These are phyloP conservation scores for Fraxinus pennsylvanica DNA, from an alignment of 257 asterid species.

Conservation along the genomic window DNA sequence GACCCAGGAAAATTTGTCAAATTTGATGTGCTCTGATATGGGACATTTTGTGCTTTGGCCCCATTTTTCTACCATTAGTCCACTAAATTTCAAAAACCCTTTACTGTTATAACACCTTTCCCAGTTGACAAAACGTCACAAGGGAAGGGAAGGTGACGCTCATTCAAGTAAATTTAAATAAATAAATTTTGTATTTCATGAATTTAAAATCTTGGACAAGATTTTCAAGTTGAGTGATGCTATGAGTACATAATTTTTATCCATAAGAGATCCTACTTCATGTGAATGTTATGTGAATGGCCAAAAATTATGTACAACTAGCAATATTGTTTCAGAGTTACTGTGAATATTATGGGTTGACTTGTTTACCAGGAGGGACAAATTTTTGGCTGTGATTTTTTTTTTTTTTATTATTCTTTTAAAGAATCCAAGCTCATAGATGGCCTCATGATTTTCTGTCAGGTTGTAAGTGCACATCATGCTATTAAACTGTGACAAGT, in stretches of 20 bases:
- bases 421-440: conserved; percentile 22
- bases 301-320: too few species aligned
- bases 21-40: conserved; percentile 17
- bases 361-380: background rate
- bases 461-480: conserved; percentile 20
- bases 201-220: background rate
- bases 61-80: conserved; percentile 37
- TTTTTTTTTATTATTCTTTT: background rate
- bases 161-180: background rate
- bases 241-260: too few species aligned
- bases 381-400: background rate
- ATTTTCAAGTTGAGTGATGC: too few species aligned
- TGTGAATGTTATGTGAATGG: too few species aligned
- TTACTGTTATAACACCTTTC: conserved; percentile 35
- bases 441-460: conserved; percentile 27
- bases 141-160: conserved; percentile 1
- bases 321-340: too few species aligned
- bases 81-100: conserved; percentile 52
- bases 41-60: conserved; percentile 36
- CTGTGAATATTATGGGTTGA: background rate
- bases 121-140: conserved; percentile 36
- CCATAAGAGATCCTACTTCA: too few species aligned
- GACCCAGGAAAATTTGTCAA: too few species aligned
- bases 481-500: conserved; percentile 30
- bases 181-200: background rate